Percentiles rank a stretch among this genome's conserved stretches.
Evolutionary conservation across 1,284 basidiomycete genomes (phyloP).

Genomic region (Cutaneotrichosporon sp.): DNA sequence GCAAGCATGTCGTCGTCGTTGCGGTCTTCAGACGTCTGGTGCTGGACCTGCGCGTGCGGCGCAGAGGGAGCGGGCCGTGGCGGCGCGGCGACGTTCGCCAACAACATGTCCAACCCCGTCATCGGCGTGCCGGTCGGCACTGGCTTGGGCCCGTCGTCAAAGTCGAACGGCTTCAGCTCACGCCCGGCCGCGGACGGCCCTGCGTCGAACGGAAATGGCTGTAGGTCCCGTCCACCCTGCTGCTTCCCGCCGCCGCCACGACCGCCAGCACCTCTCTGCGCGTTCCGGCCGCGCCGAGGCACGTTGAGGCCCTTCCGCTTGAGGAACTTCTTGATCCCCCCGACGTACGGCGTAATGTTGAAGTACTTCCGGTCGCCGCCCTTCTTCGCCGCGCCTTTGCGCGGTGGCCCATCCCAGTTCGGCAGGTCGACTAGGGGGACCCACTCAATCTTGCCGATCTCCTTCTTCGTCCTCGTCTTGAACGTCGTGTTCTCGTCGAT

Average conservation of each 20-base stretch:
- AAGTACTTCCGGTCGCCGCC: slow-evolving; percentile 89
- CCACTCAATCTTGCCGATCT: slow-evolving; percentile 99
- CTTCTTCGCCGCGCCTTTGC: too few species aligned
- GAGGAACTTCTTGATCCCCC: slow-evolving; percentile 56
- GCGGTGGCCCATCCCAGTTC: too few species aligned
- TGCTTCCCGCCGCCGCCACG: background rate
- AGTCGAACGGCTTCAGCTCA: slow-evolving; percentile 42
- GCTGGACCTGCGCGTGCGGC: slow-evolving; percentile 38
- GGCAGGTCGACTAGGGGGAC: slow-evolving; percentile 87
- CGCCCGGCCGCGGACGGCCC: slow-evolving; percentile 18
- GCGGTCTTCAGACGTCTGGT: slow-evolving; percentile 15
- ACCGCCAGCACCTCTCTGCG: background rate
- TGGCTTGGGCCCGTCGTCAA: slow-evolving; percentile 22
- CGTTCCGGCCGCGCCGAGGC: slow-evolving; percentile 14
- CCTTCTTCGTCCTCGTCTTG: slow-evolving; percentile 92
- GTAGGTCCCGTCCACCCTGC: slow-evolving; percentile 30
- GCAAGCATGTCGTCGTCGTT: slow-evolving; percentile 41
- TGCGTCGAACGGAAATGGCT: slow-evolving; percentile 41
- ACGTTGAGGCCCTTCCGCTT: slow-evolving; percentile 36
- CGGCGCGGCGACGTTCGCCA: slow-evolving; percentile 24
- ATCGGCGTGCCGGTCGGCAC: background rate
- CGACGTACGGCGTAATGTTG: slow-evolving; percentile 92
- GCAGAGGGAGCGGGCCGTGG: slow-evolving; percentile 37
- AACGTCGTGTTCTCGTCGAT: slow-evolving; percentile 90
- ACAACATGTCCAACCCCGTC: slow-evolving; percentile 43